Conservation (phyloP, 2,329 filamentous ascomycete genomes). For the Fusarium citri region DNA sequence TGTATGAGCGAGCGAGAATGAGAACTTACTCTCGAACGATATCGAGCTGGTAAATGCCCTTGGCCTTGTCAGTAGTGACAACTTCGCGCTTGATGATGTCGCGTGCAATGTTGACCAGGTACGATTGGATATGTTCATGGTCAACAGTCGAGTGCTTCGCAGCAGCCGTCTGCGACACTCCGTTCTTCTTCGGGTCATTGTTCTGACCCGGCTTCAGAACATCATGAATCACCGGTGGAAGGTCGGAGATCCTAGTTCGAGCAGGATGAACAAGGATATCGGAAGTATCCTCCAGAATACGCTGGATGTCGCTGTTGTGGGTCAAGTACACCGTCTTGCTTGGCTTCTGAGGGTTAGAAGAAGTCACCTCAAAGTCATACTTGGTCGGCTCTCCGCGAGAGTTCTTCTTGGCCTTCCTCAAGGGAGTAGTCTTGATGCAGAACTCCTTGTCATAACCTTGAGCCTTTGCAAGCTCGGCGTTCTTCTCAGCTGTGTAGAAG, state of each 20-base stretch:
- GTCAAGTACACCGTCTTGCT: conserved; percentile 1
- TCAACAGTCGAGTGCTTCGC: neutral
- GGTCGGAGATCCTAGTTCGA: neutral
- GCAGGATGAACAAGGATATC: conserved; percentile 8
- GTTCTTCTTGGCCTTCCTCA: conserved; percentile 2
- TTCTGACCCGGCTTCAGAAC: conserved; percentile 2
- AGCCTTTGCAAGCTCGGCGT: conserved; percentile 20
- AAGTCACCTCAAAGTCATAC: neutral
- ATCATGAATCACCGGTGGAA: neutral
- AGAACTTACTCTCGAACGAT: conserved; percentile 22
- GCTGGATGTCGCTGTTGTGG: neutral
- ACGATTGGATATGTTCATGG: neutral
- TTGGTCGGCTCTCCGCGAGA: conserved; percentile 1
- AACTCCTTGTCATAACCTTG: conserved; percentile 26
- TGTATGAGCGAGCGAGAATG: neutral
- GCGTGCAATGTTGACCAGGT: neutral
- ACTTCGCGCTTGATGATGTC: conserved; percentile 5
- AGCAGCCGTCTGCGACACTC: neutral
- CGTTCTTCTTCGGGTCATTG: neutral
- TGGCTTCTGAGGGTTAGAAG: conserved; percentile 2
- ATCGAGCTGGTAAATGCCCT: conserved; percentile 32
- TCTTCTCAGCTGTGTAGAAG: conserved; percentile 37
- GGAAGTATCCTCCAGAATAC: neutral
- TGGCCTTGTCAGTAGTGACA: neutral
- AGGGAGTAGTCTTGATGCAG: neutral